Evolutionary conservation across 306 rosid species (phyloP).

Genomic region (Prinsepia uniflora): DNA sequence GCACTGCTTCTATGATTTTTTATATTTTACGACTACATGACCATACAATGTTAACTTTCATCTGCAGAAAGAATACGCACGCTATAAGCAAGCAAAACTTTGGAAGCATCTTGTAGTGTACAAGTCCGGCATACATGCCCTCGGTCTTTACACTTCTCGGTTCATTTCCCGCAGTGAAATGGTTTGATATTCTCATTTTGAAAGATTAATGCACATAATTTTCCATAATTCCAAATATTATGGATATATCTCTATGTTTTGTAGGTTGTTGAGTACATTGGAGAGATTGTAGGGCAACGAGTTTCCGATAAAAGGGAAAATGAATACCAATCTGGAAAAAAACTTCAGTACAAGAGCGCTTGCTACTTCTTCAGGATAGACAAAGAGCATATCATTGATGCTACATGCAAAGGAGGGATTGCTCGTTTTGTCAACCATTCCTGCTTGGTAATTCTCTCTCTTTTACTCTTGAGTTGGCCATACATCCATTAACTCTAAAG

Average conservation of each 20-base stretch:
- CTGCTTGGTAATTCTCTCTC: slow-evolving; percentile 51
- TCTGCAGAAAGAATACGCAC: slow-evolving; percentile 60
- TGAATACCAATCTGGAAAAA: slow-evolving; percentile 61
- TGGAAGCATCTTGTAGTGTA: slow-evolving; percentile 68
- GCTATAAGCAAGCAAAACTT: slow-evolving; percentile 47
- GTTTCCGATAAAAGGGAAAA: slow-evolving; percentile 65
- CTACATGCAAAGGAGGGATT: slow-evolving; percentile 70
- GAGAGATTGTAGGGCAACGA: slow-evolving; percentile 64
- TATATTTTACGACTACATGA: background rate
- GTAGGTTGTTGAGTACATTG: slow-evolving; percentile 73
- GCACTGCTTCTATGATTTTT: background rate
- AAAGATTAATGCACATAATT: slow-evolving; percentile 1
- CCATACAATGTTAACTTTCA: slow-evolving; percentile 6
- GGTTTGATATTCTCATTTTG: slow-evolving; percentile 37
- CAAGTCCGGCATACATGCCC: slow-evolving; percentile 75
- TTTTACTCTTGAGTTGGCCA: background rate
- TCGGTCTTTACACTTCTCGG: slow-evolving; percentile 72
- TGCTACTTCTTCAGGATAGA: slow-evolving; percentile 77
- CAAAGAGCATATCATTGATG: slow-evolving; percentile 67
- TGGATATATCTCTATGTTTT: slow-evolving; percentile 18
- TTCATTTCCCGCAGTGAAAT: slow-evolving; percentile 59
- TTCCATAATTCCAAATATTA: slow-evolving; percentile 4
- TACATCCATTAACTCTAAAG: too few relatives aligned
- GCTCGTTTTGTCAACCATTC: slow-evolving; percentile 80
- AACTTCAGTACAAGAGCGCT: slow-evolving; percentile 66